Percentiles rank a stretch among this genome's conserved stretches.
phyloP scores from a whole-genome alignment of 2,329 filamentous ascomycete species.

The Xylaria sp. region DNA sequence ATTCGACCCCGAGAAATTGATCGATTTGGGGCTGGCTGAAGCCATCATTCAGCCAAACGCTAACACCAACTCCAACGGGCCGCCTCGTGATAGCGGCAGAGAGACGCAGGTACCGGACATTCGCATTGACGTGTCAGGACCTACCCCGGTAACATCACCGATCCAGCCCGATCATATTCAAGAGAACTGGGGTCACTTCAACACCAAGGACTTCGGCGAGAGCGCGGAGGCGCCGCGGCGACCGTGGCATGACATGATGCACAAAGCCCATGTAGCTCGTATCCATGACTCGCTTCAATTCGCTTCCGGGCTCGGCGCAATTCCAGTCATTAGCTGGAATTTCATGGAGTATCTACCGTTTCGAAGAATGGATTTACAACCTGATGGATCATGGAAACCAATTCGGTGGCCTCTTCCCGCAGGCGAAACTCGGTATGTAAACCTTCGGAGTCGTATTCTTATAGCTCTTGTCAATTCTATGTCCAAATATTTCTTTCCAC shows the following conservation, averaged over 20 bases:
- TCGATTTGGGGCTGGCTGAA: constrained; percentile 71
- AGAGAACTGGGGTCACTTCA: constrained; percentile 38
- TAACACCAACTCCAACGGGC: constrained; percentile 10
- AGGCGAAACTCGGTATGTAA: constrained; percentile 71
- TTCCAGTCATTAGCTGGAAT: constrained; percentile 75
- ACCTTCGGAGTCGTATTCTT: too few relatives aligned
- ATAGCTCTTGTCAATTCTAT: too few relatives aligned
- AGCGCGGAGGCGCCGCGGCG: constrained; percentile 32
- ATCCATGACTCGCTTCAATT: constrained; percentile 80
- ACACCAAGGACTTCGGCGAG: constrained; percentile 30
- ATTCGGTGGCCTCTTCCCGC: constrained; percentile 83
- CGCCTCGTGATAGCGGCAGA: constrained; percentile 16
- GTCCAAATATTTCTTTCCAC: not conserved
- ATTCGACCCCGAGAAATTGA: constrained; percentile 76
- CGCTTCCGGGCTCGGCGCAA: constrained; percentile 64
- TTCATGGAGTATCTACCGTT: constrained; percentile 85
- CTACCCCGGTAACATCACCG: constrained; percentile 33
- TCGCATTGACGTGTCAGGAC: constrained; percentile 50
- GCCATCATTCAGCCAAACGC: constrained; percentile 51
- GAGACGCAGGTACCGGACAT: constrained; percentile 49
- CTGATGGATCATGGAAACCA: constrained; percentile 80
- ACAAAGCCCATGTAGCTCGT: constrained; percentile 63
- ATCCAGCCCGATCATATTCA: constrained; percentile 9
- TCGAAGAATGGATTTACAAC: constrained; percentile 79
- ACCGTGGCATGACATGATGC: constrained; percentile 68